These are phyloP conservation scores for Aspergillus pseudotamarii DNA, from an alignment of 2,329 filamentous ascomycete genomes.

Conservation along the genomic window DNA sequence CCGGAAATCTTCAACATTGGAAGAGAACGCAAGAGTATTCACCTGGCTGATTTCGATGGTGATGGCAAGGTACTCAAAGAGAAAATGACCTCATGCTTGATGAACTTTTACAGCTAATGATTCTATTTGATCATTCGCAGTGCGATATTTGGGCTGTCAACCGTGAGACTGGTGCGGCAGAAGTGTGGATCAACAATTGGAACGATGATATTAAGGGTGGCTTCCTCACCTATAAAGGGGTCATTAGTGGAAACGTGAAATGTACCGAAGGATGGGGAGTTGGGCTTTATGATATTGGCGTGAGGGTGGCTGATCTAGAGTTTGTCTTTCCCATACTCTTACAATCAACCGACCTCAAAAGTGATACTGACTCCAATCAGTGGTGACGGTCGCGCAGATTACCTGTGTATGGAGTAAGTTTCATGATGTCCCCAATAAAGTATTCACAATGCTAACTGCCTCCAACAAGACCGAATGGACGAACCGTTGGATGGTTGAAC, in stretches of 20 bases:
- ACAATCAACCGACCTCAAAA: too few relatives aligned
- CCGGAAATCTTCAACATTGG: not conserved
- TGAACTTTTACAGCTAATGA: too few relatives aligned
- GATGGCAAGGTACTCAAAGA: constrained; percentile 19
- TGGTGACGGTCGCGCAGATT: not conserved
- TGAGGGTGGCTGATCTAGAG: not conserved
- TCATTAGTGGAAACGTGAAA: not conserved
- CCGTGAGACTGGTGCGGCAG: not conserved
- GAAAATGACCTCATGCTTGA: too few relatives aligned
- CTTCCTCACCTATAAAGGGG: not conserved
- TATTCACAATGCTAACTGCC: not conserved
- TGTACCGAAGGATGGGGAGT: constrained; percentile 2
- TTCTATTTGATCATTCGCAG: not conserved
- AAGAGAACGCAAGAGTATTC: constrained; percentile 15
- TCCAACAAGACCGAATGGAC: not conserved
- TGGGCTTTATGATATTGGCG: not conserved
- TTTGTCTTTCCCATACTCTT: not conserved
- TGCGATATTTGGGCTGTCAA: not conserved
- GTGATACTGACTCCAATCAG: too few relatives aligned
- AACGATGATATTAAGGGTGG: not conserved
- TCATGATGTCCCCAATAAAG: not conserved
- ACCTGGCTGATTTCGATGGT: constrained; percentile 45
- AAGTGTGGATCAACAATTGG: not conserved
- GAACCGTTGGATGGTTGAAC: not conserved
- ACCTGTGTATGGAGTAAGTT: not conserved